phyloP scores from a whole-genome alignment of 2,329 filamentous ascomycete genomes.

The Pseudopithomyces chartarum region DNA sequence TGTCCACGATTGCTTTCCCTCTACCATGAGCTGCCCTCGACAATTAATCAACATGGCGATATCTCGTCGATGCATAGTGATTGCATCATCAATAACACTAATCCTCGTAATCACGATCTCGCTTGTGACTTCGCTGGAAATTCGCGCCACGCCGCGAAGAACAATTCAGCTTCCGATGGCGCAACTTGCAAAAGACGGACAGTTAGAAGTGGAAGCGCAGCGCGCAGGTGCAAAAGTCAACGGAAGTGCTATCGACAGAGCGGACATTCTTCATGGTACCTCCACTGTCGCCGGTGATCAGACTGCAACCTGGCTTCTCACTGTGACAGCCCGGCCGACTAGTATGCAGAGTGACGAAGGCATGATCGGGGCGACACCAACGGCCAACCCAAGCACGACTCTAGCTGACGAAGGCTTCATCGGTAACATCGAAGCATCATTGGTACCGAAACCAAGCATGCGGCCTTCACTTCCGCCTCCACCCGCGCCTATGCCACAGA shows the following conservation, averaged over 20 bases:
- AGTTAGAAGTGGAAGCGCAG: constrained; percentile 18
- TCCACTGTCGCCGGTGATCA: constrained; percentile 19
- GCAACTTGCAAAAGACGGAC: constrained; percentile 30
- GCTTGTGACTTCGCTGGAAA: constrained; percentile 32
- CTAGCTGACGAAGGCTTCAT: constrained; percentile 31
- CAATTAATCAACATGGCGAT: constrained; percentile 22
- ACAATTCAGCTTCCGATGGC: constrained; percentile 30
- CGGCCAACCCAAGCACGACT: constrained; percentile 18
- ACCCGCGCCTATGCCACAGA: constrained; percentile 13
- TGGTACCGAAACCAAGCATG: constrained; percentile 17
- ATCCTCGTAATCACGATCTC: constrained; percentile 37
- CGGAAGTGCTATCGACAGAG: constrained; percentile 34
- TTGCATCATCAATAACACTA: constrained; percentile 29
- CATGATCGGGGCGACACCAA: constrained; percentile 28
- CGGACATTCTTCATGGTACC: constrained; percentile 30
- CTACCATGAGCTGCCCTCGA: background rate
- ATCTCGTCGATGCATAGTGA: constrained; percentile 25
- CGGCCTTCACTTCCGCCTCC: constrained; percentile 9
- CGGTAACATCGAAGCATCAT: constrained; percentile 14
- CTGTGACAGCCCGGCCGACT: constrained; percentile 14
- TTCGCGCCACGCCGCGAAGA: constrained; percentile 28
- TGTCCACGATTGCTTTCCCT: background rate
- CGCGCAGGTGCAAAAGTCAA: constrained; percentile 32
- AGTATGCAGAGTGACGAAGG: constrained; percentile 25
- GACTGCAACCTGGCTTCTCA: constrained; percentile 14